Evolutionary conservation across 1,284 basidiomycete species (phyloP), one percentile per base, ranked within the genome.

Genomic region (Phellopilus nigrolimitatus): DNA sequence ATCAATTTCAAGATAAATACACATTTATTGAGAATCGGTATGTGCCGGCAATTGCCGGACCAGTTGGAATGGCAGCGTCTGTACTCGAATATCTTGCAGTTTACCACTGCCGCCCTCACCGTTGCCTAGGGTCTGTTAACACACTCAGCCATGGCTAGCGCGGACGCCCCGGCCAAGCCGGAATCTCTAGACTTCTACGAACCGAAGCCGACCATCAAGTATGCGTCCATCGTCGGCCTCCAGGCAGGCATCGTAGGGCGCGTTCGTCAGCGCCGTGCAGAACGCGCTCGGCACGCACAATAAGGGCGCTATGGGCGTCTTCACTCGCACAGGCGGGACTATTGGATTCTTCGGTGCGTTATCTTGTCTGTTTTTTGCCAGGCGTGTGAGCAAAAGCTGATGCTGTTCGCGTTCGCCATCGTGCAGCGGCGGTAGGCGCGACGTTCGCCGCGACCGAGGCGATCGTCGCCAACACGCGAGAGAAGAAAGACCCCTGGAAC

Each of bases 351-450:
- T 94, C 66, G 83, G 87, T 91, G 57, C 65, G 81, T 68, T 17
- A 27, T 19, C 30, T 21, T 10, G 30, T 8, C 8, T 4, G 22
- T 36, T 40, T 33, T 25, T 25, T 30, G n/a, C 19, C 19, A 21
- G 13, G 24, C 19, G 21, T 45, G 4, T 30, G 31, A 30, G 19
- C 2, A 15, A 30, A 31, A 12, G 6, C 3, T 10, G 10, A 15
- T 15, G n/a, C 17, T 41, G 40, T 13, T 10, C 15, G 6, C 12
- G 13, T 28, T 10, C n/a, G 31, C 27, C 19, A 45, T 31, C 43
- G 15, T 12, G 4, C 58, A 94, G 92, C 91, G 62, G 91, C 89
- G n/a, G 88, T 95, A 82, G 94, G 91, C 39, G 87, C 85, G 56
- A 79, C 88, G 24, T 97, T 90, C 66, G 87, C 91, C 13, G 81